Percentiles rank a stretch among this genome's conserved stretches.
Evolutionary conservation across 352 stramenopile species (phyloP).

Genomic region (Phytophthora palmivora): DNA sequence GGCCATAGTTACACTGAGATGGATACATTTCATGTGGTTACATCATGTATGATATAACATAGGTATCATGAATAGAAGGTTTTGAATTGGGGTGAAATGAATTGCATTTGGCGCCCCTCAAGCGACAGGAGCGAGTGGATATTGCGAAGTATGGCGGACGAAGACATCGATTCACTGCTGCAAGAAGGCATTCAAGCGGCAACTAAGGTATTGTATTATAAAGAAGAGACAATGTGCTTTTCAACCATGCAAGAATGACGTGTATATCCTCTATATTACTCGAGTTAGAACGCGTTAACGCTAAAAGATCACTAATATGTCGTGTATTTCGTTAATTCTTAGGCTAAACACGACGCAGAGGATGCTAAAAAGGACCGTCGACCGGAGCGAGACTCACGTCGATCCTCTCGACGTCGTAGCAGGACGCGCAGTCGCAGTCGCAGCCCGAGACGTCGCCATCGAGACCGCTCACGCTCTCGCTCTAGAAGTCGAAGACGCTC

Average conservation of each 20-base stretch:
- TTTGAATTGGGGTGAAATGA: slow-evolving; percentile 28
- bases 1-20: slow-evolving; percentile 33
- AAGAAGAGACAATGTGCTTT: slow-evolving; percentile 9
- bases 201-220: slow-evolving; percentile 40
- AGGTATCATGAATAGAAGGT: slow-evolving; percentile 3
- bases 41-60: slow-evolving; percentile 4
- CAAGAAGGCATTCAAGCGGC: slow-evolving; percentile 75
- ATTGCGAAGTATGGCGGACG: slow-evolving; percentile 83
- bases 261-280: not conserved
- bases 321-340: slow-evolving; percentile 11
- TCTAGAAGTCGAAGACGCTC: slow-evolving; percentile 47
- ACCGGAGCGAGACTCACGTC: slow-evolving; percentile 22
- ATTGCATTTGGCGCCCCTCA: slow-evolving; percentile 33
- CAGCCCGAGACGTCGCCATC: slow-evolving; percentile 39
- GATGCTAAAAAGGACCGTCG: not conserved
- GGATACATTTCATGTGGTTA: slow-evolving; percentile 30
- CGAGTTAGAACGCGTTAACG: slow-evolving; percentile 9
- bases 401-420: slow-evolving; percentile 27
- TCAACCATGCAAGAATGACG: not conserved
- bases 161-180: slow-evolving; percentile 86
- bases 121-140: slow-evolving; percentile 22
- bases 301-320: slow-evolving; percentile 14
- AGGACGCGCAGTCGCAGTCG: slow-evolving; percentile 32
- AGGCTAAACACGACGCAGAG: slow-evolving; percentile 35
- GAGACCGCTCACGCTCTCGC: slow-evolving; percentile 50